A percentile compares a stretch with the other conserved stretches of the same genome.
These are phyloP conservation scores for Brassica nigra DNA, from an alignment of 345 rosid species.

Conservation along the genomic window DNA sequence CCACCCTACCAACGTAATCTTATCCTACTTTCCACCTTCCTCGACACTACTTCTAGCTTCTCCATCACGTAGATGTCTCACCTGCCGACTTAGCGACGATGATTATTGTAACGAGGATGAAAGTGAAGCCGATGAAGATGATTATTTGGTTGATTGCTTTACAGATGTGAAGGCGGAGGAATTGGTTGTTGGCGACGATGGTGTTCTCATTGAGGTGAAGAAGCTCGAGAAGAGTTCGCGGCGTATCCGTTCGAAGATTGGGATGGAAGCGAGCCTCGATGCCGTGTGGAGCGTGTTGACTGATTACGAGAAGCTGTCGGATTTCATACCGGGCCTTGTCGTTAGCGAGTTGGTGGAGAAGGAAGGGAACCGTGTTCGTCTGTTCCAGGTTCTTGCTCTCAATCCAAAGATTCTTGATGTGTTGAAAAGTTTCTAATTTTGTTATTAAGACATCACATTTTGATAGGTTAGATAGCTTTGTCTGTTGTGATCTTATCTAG, in stretches of 20 bases:
- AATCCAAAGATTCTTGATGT: neutral
- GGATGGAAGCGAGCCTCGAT: conserved; percentile 69
- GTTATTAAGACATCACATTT: too few relatives aligned
- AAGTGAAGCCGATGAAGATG: conserved; percentile 32
- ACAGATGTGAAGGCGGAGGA: conserved; percentile 45
- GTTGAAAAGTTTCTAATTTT: neutral
- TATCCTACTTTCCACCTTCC: neutral
- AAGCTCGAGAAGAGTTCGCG: conserved; percentile 67
- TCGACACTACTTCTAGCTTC: neutral
- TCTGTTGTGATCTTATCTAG: neutral
- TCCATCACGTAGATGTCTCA: conserved; percentile 29
- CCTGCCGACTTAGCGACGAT: conserved; percentile 41
- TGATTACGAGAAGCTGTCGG: conserved; percentile 77
- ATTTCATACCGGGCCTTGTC: conserved; percentile 77
- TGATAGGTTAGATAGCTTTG: neutral
- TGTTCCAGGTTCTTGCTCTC: conserved; percentile 59
- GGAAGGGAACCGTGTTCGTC: conserved; percentile 68
- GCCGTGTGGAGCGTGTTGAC: conserved; percentile 76
- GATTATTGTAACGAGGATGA: conserved; percentile 10
- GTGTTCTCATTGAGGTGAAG: conserved; percentile 55
- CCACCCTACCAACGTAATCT: neutral
- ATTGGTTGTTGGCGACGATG: conserved; percentile 55
- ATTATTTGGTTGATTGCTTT: conserved; percentile 34
- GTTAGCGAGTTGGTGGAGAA: conserved; percentile 78
- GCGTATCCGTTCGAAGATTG: conserved; percentile 69